Percentiles rank a stretch among this genome's conserved stretches.
Conservation (phyloP, 176 grass and related monocot genomes). For the Oryza meridionalis region DNA sequence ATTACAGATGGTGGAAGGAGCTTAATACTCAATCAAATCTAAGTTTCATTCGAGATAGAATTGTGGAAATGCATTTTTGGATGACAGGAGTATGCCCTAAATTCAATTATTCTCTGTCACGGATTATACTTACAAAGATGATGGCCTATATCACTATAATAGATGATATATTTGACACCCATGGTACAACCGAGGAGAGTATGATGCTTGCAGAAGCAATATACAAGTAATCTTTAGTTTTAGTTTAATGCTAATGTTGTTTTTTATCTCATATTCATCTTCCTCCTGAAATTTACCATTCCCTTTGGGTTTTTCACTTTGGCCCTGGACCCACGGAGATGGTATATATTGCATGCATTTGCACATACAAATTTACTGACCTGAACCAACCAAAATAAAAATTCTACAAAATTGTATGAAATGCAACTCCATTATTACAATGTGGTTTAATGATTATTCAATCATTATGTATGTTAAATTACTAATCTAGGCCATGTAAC, state of each 20-base stretch:
- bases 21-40: constrained; percentile 29
- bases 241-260: neutral
- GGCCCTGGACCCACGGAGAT: too few relatives aligned
- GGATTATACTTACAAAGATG: constrained; percentile 28
- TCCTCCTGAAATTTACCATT: too few relatives aligned
- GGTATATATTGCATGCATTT: too few relatives aligned
- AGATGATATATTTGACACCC: constrained; percentile 45
- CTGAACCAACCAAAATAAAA: too few relatives aligned
- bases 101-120: constrained; percentile 1
- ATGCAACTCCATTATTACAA: too few relatives aligned
- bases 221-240: constrained; percentile 7
- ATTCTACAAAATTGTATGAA: too few relatives aligned
- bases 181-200: constrained; percentile 31
- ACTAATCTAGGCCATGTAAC: too few relatives aligned
- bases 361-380: too few relatives aligned
- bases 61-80: constrained; percentile 48
- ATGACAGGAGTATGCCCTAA: constrained; percentile 31
- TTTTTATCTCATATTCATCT: too few relatives aligned
- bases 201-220: constrained; percentile 37
- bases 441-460: too few relatives aligned
- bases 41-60: constrained; percentile 35
- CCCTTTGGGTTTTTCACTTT: too few relatives aligned
- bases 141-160: constrained; percentile 30
- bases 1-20: constrained; percentile 44
- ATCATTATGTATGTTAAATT: too few relatives aligned